These are phyloP conservation scores for Cyclanthera cordifolia DNA, from an alignment of 306 rosid species.

Conservation along the genomic window DNA sequence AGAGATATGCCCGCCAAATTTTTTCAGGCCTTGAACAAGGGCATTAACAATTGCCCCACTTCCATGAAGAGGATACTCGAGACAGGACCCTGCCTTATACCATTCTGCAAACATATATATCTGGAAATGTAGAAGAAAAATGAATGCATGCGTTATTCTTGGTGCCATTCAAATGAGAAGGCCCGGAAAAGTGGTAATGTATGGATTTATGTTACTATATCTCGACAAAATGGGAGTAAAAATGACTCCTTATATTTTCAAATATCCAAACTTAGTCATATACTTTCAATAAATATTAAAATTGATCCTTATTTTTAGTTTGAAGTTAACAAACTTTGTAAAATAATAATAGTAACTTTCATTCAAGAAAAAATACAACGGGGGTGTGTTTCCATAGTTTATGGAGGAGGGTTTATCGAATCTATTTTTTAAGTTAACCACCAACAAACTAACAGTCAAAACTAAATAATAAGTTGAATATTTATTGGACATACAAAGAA, in stretches of 20 bases:
- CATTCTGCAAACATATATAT: constrained; percentile 94
- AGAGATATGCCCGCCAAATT: constrained; percentile 73
- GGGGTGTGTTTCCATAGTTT: too few relatives aligned
- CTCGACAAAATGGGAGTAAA: not conserved
- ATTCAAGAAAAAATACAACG: too few relatives aligned
- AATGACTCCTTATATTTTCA: not conserved
- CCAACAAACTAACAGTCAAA: too few relatives aligned
- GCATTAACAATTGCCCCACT: constrained; percentile 68
- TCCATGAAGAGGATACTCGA: constrained; percentile 80
- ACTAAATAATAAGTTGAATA: too few relatives aligned
- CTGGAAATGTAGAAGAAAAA: constrained; percentile 30
- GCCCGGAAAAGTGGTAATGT: not conserved
- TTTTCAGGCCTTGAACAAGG: constrained; percentile 66
- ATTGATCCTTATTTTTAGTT: too few relatives aligned
- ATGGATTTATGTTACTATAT: not conserved
- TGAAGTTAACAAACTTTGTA: too few relatives aligned
- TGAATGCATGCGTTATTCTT: not conserved
- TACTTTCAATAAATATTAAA: too few relatives aligned
- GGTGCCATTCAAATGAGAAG: not conserved
- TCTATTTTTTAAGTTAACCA: too few relatives aligned
- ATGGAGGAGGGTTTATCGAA: too few relatives aligned
- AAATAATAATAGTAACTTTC: too few relatives aligned
- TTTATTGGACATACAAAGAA: too few relatives aligned
- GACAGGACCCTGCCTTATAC: constrained; percentile 90
- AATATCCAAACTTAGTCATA: too few relatives aligned